Evolutionary conservation across 176 grass and related monocot species (phyloP), one percentile per base, ranked within the genome.

Genomic region (Paspalum notatum): DNA sequence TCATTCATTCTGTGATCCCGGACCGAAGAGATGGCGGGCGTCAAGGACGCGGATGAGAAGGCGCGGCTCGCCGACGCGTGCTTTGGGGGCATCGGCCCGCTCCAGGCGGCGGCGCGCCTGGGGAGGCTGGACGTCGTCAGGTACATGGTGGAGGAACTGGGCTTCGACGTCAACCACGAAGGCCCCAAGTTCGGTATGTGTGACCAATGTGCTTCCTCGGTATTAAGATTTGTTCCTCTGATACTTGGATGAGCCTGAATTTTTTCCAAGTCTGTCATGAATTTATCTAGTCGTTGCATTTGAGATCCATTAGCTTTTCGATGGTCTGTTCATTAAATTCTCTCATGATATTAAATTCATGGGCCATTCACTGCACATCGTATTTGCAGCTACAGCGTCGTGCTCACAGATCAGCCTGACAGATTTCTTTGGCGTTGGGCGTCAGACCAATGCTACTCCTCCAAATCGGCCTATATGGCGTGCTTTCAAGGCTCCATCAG

Each of bases 141-240:
- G 58, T 85, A 58, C 67, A 21, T 85, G 57, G 66, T 85, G 67
- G 75, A 85, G 83, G 83, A 85, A 38, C 75, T 85, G 22, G 75
- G 83, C 32, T 55, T 85, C 6, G 83, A 85, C 67, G 58, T 85
- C 75, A 55, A 85, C 32, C 48, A 40, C 12, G 75, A 47, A 16
- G 56, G 83, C n/a, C 17, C 38, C 8, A 1, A 38, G 18, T 38
- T 17, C n/a, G 84, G 84, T 85, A 85, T 50, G 75, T 22, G 24
- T 7, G 32, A 32, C 32, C 51, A 12, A 12, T 22, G 18, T n/a
- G 17, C 9, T 42, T 15, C 9, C 8, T 66, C 4, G 22, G 18
- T 9, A 5, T 67, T 68, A 45, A 45, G 4, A 45, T 68, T 68
- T 6, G 20, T 22, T 68, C n/a, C 56, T 59, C 56, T 59, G 22